These are phyloP conservation scores for Pyrenophora seminiperda DNA, from an alignment of 2,329 filamentous ascomycete species.

Conservation along the genomic window DNA sequence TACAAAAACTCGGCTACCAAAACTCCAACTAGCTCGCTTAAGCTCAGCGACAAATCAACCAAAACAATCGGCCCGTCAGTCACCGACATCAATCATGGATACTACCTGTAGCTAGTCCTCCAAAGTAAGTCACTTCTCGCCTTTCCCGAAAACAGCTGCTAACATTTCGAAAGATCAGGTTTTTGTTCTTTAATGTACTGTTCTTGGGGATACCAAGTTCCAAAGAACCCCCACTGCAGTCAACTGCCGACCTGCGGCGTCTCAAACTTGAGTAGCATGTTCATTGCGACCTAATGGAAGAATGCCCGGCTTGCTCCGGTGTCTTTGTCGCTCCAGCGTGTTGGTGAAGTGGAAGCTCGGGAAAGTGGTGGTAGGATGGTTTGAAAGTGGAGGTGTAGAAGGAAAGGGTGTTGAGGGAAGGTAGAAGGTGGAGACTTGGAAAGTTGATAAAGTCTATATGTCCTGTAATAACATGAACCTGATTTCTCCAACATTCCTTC, in stretches of 20 bases:
- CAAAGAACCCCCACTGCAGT: constrained; percentile 18
- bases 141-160: neutral
- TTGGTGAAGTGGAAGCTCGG: constrained; percentile 23
- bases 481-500: neutral
- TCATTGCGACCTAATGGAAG: constrained; percentile 17
- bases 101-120: constrained; percentile 1
- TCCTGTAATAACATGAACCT: too few species aligned
- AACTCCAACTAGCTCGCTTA: neutral
- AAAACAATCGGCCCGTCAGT: neutral
- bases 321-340: constrained; percentile 20
- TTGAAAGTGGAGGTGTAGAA: neutral
- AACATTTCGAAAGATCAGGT: constrained; percentile 1
- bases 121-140: neutral
- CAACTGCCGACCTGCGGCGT: constrained; percentile 7
- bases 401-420: too few species aligned
- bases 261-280: constrained; percentile 17
- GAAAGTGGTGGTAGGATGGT: constrained; percentile 7
- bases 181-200: constrained; percentile 5
- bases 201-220: constrained; percentile 10
- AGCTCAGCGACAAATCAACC: neutral
- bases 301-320: constrained; percentile 12
- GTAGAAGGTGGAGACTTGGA: too few species aligned
- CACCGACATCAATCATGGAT: neutral
- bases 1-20: neutral
- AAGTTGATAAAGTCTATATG: too few species aligned